Evolutionary conservation across 768 basidiomycete genomes (phyloP).

Genomic region (Galerina sulciceps): DNA sequence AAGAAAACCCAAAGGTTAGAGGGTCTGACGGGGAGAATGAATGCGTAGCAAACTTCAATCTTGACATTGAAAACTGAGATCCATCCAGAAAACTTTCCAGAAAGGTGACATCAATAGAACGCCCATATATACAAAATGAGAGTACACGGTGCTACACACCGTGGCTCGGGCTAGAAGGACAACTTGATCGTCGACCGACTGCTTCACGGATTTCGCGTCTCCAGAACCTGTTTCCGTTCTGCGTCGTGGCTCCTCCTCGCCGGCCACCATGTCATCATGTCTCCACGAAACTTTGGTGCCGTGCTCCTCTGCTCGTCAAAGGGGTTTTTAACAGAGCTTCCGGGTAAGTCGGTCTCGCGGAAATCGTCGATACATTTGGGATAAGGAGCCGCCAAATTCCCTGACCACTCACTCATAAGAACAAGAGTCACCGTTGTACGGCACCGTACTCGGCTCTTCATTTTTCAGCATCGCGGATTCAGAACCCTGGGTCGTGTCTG

Average conservation of each 20-base stretch:
- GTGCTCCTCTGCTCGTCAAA: conserved; percentile 18
- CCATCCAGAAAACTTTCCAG: conserved; percentile 25
- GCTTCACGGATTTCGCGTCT: conserved; percentile 21
- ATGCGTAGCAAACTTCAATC: conserved; percentile 26
- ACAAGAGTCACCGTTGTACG: conserved; percentile 14
- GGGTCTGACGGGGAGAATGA: too few species aligned
- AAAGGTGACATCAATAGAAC: background rate
- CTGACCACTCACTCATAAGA: conserved; percentile 28
- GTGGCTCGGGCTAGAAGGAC: conserved; percentile 25
- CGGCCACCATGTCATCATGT: background rate
- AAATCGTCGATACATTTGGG: conserved; percentile 24
- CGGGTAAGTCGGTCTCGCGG: conserved; percentile 6
- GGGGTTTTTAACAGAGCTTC: conserved; percentile 15
- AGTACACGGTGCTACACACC: conserved; percentile 22
- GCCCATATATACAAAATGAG: background rate
- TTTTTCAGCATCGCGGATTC: conserved; percentile 25
- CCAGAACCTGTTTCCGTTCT: conserved; percentile 10
- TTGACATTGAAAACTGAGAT: conserved; percentile 29
- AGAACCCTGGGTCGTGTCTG: conserved; percentile 8
- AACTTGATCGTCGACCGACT: conserved; percentile 26
- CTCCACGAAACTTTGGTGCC: conserved; percentile 22
- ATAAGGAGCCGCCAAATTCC: conserved; percentile 16
- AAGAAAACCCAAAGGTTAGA: conserved; percentile 14
- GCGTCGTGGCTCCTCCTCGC: conserved; percentile 1
- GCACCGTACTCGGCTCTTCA: conserved; percentile 2